Evolutionary conservation across 2,329 filamentous ascomycete genomes (phyloP), one percentile per base, ranked within the genome.

Genomic region (Keithomyces neogunnii): DNA sequence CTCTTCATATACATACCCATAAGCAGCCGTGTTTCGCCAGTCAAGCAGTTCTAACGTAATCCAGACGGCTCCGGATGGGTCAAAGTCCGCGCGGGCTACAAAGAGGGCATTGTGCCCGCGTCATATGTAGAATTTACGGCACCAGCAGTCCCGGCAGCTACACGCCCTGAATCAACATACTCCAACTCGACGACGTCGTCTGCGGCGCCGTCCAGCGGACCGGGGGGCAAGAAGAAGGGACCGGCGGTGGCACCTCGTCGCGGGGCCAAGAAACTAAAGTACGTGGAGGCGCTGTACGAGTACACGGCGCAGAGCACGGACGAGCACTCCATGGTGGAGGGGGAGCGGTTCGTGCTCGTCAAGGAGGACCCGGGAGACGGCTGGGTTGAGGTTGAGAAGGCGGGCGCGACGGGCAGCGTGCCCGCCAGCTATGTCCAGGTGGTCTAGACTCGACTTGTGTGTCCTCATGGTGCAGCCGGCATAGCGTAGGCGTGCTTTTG

Each of bases 341-440:
- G 93, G 1, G 93, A 99, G 69, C 80, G 84, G 48, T 95, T 99
- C 62, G 90, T 99, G 39, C 74, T 99, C 33, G 83, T 96, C 55
- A 90, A 85, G 61, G 84, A 88, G 51, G 92, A 97, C 64, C 80
- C 84, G 0, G 93, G 93, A 1, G 93, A 97, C 71, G 93, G 93
- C 0, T 99, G 93, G 93, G 89, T 85, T 31, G 93, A 97, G 72
- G 93, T 99, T 19, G 93, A 97, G 73, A 90, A 89, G 68, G 90
- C 89, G 19, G 91, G 91, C 1, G 74, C 84, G 40, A 89, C 85
- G 47, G 91, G 84, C 64, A 96, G 90, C 66, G 93, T 99, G 50
- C 93, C 93, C 45, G 91, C 91, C 38, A 95, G 89, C 67, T 99
- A 97, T 73, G 81, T 97, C 53, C 86, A 90, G 69, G 80, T 85